Conservation (phyloP, 805 yeast genomes). For the Candida hispaniensis region DNA sequence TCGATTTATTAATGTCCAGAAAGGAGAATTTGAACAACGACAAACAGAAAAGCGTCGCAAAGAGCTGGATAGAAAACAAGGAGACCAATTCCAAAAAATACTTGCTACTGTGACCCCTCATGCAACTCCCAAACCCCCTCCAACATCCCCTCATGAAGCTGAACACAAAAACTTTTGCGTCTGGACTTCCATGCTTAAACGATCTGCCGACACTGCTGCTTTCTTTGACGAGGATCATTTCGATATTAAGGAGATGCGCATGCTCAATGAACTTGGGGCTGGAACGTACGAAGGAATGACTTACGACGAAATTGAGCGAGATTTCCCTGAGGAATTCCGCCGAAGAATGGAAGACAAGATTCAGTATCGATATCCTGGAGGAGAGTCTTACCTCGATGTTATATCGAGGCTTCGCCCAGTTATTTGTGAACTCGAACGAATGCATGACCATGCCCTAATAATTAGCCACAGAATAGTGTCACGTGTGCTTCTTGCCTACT, state of each 20-base stretch:
- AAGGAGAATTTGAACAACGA: constrained; percentile 52
- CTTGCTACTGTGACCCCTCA: constrained; percentile 23
- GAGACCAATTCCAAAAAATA: too few species aligned
- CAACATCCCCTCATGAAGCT: constrained; percentile 32
- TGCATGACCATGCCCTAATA: constrained; percentile 73
- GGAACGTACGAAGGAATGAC: constrained; percentile 92
- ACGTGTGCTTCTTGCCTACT: constrained; percentile 77
- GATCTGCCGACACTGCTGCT: constrained; percentile 71
- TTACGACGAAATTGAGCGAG: constrained; percentile 66
- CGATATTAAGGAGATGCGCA: constrained; percentile 77
- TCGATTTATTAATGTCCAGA: constrained; percentile 60
- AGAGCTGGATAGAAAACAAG: too few species aligned
- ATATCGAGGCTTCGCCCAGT: constrained; percentile 81
- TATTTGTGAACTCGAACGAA: constrained; percentile 85
- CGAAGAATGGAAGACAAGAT: constrained; percentile 69
- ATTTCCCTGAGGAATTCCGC: constrained; percentile 67
- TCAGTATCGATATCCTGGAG: constrained; percentile 89
- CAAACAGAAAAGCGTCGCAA: constrained; percentile 43
- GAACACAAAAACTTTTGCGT: constrained; percentile 74
- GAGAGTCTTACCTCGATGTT: constrained; percentile 91
- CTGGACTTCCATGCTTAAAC: constrained; percentile 79
- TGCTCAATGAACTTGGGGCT: constrained; percentile 89
- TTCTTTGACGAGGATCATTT: constrained; percentile 63
- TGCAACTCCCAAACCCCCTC: constrained; percentile 23
- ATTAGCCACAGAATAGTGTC: constrained; percentile 88